Conservation (phyloP, 306 rosid species). For the Chamaecrista fasciculata region DNA sequence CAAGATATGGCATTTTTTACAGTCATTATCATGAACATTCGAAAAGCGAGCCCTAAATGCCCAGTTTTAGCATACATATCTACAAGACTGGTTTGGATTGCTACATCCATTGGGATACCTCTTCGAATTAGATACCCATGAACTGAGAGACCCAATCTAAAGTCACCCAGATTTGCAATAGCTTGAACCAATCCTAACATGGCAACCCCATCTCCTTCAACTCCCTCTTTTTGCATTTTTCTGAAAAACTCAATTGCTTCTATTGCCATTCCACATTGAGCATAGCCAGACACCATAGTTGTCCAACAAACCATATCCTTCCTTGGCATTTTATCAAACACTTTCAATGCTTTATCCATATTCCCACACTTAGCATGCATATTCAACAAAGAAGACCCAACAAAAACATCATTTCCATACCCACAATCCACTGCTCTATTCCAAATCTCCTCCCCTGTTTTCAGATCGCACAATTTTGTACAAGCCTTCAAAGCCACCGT, state of each 20-base stretch:
- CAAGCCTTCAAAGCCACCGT: constrained; percentile 46
- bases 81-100: constrained; percentile 46
- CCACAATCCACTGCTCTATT: constrained; percentile 33
- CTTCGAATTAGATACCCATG: constrained; percentile 42
- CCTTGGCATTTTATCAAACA: constrained; percentile 36
- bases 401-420: constrained; percentile 40
- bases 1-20: constrained; percentile 38
- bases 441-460: constrained; percentile 50
- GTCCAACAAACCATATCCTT: constrained; percentile 57
- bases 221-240: constrained; percentile 38
- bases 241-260: constrained; percentile 43
- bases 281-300: constrained; percentile 42
- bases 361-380: constrained; percentile 43
- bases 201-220: constrained; percentile 40
- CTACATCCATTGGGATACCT: constrained; percentile 33
- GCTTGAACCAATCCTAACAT: constrained; percentile 51
- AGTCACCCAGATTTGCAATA: constrained; percentile 38
- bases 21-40: constrained; percentile 38
- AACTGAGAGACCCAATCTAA: constrained; percentile 32
- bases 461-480: constrained; percentile 31
- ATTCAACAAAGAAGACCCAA: constrained; percentile 43
- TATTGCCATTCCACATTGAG: constrained; percentile 35
- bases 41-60: constrained; percentile 33
- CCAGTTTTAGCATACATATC: constrained; percentile 45
- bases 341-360: constrained; percentile 32